These are phyloP conservation scores for Castanea crenata DNA, from an alignment of 306 rosid genomes.

Conservation along the genomic window DNA sequence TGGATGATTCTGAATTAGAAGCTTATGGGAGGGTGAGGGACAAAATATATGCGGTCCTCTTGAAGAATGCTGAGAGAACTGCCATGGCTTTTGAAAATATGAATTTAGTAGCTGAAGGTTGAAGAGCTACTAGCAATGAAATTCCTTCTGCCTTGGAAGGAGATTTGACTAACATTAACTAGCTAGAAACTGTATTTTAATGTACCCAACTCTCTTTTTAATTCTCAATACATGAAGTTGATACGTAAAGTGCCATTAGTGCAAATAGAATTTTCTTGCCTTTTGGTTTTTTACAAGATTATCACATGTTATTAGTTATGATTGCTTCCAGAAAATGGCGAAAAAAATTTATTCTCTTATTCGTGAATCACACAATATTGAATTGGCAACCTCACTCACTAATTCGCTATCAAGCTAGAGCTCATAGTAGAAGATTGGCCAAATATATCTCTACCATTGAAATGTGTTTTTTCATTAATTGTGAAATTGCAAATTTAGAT, in stretches of 20 bases:
- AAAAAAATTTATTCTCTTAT: background rate
- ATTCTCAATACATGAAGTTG: background rate
- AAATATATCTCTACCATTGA: background rate
- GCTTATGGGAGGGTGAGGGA: slow-evolving; percentile 33
- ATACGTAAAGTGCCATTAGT: background rate
- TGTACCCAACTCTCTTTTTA: background rate
- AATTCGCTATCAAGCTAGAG: no score
- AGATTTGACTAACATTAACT: background rate
- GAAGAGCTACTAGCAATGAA: background rate
- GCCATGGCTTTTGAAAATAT: slow-evolving; percentile 22
- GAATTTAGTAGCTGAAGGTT: slow-evolving; percentile 10
- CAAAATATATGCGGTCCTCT: slow-evolving; percentile 34
- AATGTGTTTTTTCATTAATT: background rate
- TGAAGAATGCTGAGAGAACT: slow-evolving; percentile 43
- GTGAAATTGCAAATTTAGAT: no score
- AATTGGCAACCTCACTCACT: no score
- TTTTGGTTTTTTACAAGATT: background rate
- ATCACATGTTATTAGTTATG: background rate
- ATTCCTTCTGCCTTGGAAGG: background rate
- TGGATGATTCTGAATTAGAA: slow-evolving; percentile 24
- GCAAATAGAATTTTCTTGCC: background rate
- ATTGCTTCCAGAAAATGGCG: background rate
- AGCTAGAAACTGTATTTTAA: background rate
- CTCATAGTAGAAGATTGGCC: no score
- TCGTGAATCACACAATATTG: no score